Percentiles rank a stretch among this genome's conserved stretches.
Conservation (phyloP, 73 alveolate species). For the Paramecium caudatum region DNA sequence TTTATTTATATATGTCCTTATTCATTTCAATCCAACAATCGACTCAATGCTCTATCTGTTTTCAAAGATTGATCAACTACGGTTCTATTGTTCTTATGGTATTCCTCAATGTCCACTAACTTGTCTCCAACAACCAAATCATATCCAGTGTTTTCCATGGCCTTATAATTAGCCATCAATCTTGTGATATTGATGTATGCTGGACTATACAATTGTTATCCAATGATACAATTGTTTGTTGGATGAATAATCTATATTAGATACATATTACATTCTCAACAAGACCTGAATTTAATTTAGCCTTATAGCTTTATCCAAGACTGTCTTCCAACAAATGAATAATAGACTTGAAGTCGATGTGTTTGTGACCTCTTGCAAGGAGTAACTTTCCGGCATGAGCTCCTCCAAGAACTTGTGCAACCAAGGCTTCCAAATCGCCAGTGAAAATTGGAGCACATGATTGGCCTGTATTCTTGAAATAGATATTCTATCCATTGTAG, state of each 20-base stretch:
- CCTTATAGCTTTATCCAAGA: slow-evolving; percentile 3
- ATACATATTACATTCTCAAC: neutral
- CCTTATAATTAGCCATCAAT: slow-evolving; percentile 30
- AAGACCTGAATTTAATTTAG: slow-evolving; percentile 1
- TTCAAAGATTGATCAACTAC: slow-evolving; percentile 10
- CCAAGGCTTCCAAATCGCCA: slow-evolving; percentile 32
- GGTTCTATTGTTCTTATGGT: slow-evolving; percentile 31
- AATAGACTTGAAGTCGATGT: slow-evolving; percentile 41
- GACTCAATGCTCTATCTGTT: neutral
- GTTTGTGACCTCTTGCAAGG: slow-evolving; percentile 30
- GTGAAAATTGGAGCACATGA: slow-evolving; percentile 27
- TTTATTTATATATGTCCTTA: no score
- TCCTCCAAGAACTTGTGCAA: slow-evolving; percentile 14
- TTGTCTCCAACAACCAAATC: slow-evolving; percentile 4
- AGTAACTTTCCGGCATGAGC: slow-evolving; percentile 35
- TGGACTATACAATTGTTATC: slow-evolving; percentile 24
- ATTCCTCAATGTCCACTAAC: slow-evolving; percentile 45
- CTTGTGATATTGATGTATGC: neutral
- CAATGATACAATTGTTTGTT: neutral
- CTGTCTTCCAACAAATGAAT: slow-evolving; percentile 23
- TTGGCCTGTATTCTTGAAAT: neutral
- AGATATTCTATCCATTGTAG: slow-evolving; percentile 11
- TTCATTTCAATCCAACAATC: neutral
- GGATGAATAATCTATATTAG: neutral
- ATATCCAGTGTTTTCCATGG: slow-evolving; percentile 18